Percentiles rank a stretch among this genome's conserved stretches.
Conservation (phyloP, 177 flowering plant genomes). For the Vitis hybrid region DNA sequence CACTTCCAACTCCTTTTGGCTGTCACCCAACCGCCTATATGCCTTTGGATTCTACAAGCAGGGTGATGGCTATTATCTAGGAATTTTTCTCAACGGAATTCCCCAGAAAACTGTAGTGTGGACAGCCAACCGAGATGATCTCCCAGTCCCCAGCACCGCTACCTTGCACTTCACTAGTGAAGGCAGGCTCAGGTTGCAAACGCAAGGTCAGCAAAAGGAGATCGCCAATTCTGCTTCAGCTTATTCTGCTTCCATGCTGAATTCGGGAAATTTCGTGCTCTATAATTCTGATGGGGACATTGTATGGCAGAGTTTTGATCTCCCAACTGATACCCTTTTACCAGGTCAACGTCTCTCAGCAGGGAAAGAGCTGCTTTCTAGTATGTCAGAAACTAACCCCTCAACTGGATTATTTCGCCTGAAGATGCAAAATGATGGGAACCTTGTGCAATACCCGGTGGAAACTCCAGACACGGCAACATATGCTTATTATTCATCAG, state of each 20-base stretch:
- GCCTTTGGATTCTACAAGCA: no score
- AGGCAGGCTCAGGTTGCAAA: slow-evolving; percentile 6
- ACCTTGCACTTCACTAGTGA: not conserved
- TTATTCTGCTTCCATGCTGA: no score
- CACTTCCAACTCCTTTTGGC: no score
- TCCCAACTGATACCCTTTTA: slow-evolving; percentile 22
- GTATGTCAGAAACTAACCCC: slow-evolving; percentile 2
- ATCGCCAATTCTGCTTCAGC: no score
- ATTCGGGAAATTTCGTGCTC: no score
- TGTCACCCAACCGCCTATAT: no score
- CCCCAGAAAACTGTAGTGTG: slow-evolving; percentile 1
- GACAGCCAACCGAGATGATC: slow-evolving; percentile 13
- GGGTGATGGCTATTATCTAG: slow-evolving; percentile 5
- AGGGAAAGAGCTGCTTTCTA: slow-evolving; percentile 4
- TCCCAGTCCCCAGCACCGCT: not conserved
- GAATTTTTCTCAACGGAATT: not conserved
- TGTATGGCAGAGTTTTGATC: slow-evolving; percentile 18
- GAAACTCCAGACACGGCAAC: not conserved
- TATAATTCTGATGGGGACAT: not conserved
- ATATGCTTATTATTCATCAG: slow-evolving; percentile 6
- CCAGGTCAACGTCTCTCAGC: slow-evolving; percentile 8
- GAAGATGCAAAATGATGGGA: slow-evolving; percentile 11
- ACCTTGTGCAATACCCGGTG: slow-evolving; percentile 10
- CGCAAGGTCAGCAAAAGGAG: not conserved
- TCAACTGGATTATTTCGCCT: slow-evolving; percentile 5